Base-by-base conservation (phyloP, 1,284 basidiomycete species). In the Amylostereum areolatum region DNA sequence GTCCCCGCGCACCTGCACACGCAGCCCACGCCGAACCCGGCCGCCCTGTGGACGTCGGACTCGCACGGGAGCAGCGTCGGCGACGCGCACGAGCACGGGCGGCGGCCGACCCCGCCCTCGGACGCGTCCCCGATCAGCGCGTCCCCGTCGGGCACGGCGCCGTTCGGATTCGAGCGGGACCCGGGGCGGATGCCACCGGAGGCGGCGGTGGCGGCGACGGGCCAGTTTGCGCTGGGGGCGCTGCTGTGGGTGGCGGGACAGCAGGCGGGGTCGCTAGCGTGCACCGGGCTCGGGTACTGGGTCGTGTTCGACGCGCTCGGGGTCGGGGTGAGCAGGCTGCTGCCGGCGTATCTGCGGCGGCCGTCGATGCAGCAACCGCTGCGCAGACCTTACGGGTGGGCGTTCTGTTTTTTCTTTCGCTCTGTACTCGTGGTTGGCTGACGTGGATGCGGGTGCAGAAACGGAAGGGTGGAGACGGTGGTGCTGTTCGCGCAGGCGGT, bases 301-400 rank as follows among this genome's bases (percentile, higher is more conserved):
- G 83, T 97, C 30, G 93, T 98, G 1, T 99, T 98, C 61, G 96
- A 99, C 64, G 81, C 92, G 2, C 74, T 92, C 56, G 92, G 92
- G 0, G 77, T 93, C 3, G 80, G 73, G 4, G 59, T 85, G 18
- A 71, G 76, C n/a, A 68, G 72, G 25, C 65, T 85, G 2, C 59
- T 84, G 11, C 79, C 79, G 5, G 67, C 60, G 27, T 66, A 69
- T 51, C 56, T 68, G 43, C 62, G 60, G 24, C 53, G 56, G 5
- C 57, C 61, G 4, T 54, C 55, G 3, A 56, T 54, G 55, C 60
- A 61, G 45, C 52, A 59, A 12, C 66, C 65, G 35, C 53, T 71
- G 25, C 62, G 72, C 28, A 62, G 70, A 45, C 80, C 85, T 0
- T 92, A 84, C 62, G 89, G 90, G 89, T 91, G 60, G 55, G 83